Percentiles rank a stretch among this genome's conserved stretches.
Conservation (phyloP, 2,329 filamentous ascomycete species). For the Akanthomyces dipterigenus region DNA sequence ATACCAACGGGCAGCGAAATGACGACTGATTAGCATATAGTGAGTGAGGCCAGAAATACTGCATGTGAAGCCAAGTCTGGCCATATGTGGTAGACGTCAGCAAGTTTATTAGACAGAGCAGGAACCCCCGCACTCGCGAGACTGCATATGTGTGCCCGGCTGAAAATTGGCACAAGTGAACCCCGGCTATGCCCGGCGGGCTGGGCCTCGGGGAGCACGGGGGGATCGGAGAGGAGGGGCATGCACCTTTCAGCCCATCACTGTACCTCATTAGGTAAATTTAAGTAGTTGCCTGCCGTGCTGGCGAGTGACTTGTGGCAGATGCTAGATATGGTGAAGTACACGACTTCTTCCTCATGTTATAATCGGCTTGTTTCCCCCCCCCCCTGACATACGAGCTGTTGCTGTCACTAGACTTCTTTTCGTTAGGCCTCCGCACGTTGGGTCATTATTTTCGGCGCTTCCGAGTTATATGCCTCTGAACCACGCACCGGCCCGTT, state of each 20-base stretch:
- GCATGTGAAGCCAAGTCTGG: too few relatives aligned
- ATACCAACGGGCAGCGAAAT: too few relatives aligned
- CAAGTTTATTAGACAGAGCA: background rate
- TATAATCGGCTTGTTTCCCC: background rate
- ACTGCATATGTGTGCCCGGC: background rate
- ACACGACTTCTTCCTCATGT: background rate
- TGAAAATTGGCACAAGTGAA: background rate
- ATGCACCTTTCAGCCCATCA: background rate
- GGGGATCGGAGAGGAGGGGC: conserved; percentile 1
- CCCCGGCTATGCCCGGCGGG: background rate
- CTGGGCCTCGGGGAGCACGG: background rate
- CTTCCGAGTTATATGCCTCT: background rate
- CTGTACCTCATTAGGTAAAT: too few relatives aligned
- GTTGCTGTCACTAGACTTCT: background rate
- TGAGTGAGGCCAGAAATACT: too few relatives aligned
- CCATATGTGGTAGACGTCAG: too few relatives aligned
- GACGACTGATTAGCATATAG: too few relatives aligned
- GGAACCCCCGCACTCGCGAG: background rate
- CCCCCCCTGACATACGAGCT: background rate
- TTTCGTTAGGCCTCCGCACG: background rate
- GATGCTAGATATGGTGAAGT: background rate
- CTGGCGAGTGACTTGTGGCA: background rate
- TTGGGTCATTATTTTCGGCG: background rate
- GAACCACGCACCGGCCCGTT: background rate
- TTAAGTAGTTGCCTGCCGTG: background rate